Conservation (phyloP, 805 yeast species). For the Metschnikowia lochheadii region DNA sequence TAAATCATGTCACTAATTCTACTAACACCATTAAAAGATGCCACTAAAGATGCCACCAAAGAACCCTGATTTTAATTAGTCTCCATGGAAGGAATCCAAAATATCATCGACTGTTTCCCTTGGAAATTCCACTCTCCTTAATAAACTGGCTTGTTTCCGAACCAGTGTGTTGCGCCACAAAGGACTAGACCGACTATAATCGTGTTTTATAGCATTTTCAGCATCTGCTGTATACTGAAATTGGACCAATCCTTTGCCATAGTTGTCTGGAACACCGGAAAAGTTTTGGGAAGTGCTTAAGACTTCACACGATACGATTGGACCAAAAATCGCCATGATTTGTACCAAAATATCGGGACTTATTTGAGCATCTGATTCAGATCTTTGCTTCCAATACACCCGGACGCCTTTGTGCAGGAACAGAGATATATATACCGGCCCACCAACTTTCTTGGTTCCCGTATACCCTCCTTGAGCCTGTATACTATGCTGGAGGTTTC, state of each 20-base stretch:
- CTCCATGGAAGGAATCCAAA: not conserved
- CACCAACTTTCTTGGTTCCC: conserved; percentile 20
- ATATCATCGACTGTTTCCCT: not conserved
- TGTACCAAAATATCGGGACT: conserved; percentile 28
- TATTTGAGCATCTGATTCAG: conserved; percentile 29
- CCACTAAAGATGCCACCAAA: too few relatives aligned
- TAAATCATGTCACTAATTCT: too few relatives aligned
- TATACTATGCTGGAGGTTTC: conserved; percentile 7
- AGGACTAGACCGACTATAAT: conserved; percentile 37
- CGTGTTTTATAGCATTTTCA: conserved; percentile 35
- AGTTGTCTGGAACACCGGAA: conserved; percentile 18
- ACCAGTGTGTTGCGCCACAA: conserved; percentile 46
- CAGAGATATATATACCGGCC: conserved; percentile 5
- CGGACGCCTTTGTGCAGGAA: conserved; percentile 17
- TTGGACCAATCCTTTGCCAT: conserved; percentile 36
- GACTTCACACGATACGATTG: conserved; percentile 17
- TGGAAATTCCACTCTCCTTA: conserved; percentile 24
- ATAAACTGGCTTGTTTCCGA: conserved; percentile 44
- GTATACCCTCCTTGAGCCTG: conserved; percentile 13
- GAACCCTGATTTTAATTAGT: too few relatives aligned
- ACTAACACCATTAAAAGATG: too few relatives aligned
- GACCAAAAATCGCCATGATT: conserved; percentile 47
- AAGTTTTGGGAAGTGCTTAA: conserved; percentile 17
- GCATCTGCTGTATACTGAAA: conserved; percentile 27
- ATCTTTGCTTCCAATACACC: conserved; percentile 46